phyloP scores from a whole-genome alignment of 306 rosid species.

The Herpetospermum pedunculosum region DNA sequence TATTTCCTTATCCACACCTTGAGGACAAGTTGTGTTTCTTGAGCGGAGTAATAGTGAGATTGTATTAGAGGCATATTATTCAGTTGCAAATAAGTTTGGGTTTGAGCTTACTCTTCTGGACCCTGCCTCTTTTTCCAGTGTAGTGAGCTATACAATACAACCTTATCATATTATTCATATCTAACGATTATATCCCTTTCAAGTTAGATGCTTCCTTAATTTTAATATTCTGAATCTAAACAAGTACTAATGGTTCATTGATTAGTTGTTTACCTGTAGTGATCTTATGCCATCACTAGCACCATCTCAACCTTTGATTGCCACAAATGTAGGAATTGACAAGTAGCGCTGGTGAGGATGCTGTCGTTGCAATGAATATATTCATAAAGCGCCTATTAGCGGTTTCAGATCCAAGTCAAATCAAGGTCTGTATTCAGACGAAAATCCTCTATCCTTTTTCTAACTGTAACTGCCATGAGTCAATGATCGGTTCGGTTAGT shows the following conservation, averaged over 20 bases:
- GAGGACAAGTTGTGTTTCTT: neutral
- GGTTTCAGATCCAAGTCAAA: slow-evolving; percentile 78
- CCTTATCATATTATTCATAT: neutral
- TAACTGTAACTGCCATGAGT: neutral
- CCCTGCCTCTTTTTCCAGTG: neutral
- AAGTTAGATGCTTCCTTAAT: neutral
- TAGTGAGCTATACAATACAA: neutral
- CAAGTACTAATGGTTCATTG: neutral
- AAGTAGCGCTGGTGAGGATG: slow-evolving; percentile 94
- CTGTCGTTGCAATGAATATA: slow-evolving; percentile 81
- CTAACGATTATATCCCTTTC: neutral
- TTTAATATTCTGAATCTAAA: neutral
- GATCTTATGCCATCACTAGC: neutral
- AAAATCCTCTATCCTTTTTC: neutral
- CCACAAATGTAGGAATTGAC: slow-evolving; percentile 55
- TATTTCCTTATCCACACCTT: neutral
- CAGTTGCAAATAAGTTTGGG: neutral
- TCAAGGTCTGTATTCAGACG: slow-evolving; percentile 49
- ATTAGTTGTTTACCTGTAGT: neutral
- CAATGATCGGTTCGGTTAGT: neutral
- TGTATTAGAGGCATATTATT: no score
- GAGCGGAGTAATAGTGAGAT: neutral
- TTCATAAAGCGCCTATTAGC: slow-evolving; percentile 92
- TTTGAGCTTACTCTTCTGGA: neutral
- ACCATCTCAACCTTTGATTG: neutral